Conservation (phyloP, 2,329 filamentous ascomycete genomes). For the Ceratocystis smalleyi region DNA sequence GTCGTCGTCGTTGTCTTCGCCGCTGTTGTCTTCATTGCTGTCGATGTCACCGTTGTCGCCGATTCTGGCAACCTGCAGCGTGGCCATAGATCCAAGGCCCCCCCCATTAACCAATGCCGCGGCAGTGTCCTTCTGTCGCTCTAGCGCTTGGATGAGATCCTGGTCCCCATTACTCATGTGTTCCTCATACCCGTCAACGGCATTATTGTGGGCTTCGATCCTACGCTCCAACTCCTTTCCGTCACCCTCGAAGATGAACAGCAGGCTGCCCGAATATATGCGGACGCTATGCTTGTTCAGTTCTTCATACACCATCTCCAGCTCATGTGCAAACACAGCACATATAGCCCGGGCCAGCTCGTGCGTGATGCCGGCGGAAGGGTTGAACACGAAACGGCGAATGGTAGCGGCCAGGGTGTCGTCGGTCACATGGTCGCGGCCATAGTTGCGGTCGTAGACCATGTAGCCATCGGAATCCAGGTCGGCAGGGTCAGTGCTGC, state of each 20-base stretch:
- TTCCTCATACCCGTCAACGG: slow-evolving; percentile 27
- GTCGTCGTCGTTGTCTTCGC: slow-evolving; percentile 33
- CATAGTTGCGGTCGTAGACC: slow-evolving; percentile 49
- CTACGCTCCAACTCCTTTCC: slow-evolving; percentile 37
- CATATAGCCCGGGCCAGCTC: slow-evolving; percentile 42
- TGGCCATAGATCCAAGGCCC: slow-evolving; percentile 24
- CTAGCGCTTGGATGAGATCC: slow-evolving; percentile 23
- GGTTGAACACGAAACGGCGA: slow-evolving; percentile 42
- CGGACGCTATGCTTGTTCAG: slow-evolving; percentile 42
- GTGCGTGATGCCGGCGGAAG: slow-evolving; percentile 41
- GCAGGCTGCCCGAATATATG: slow-evolving; percentile 48
- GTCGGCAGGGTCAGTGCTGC: slow-evolving; percentile 35
- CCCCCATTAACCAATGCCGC: slow-evolving; percentile 39
- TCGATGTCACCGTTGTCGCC: slow-evolving; percentile 11
- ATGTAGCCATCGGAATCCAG: slow-evolving; percentile 41
- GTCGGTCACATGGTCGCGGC: slow-evolving; percentile 36
- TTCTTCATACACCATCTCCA: slow-evolving; percentile 37
- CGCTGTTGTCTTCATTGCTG: slow-evolving; percentile 27
- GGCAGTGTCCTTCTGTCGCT: slow-evolving; percentile 30
- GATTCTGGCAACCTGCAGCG: slow-evolving; percentile 17
- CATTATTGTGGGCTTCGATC: slow-evolving; percentile 38
- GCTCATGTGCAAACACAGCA: slow-evolving; percentile 36
- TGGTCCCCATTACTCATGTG: slow-evolving; percentile 19
- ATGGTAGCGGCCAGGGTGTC: slow-evolving; percentile 41
- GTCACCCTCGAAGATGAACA: slow-evolving; percentile 51